A percentile compares a stretch with the other conserved stretches of the same genome.
phyloP scores from a whole-genome alignment of 768 basidiomycete genomes.

The Cystobasidium tubakii region DNA sequence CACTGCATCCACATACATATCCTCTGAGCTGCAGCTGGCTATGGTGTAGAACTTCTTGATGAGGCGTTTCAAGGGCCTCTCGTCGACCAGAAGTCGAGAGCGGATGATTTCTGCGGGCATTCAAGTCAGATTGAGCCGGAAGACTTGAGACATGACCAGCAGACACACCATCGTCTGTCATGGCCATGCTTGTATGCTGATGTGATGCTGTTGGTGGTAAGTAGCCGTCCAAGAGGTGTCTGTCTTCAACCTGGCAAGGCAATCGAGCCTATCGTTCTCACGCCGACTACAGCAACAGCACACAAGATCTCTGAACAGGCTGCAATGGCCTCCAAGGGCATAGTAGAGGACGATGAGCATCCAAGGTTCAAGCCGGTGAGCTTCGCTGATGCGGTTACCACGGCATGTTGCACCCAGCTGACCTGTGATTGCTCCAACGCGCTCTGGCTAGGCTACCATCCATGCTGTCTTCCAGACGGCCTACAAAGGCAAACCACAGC shows the following conservation, averaged over 20 bases:
- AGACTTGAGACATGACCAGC: no score
- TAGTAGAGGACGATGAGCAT: neutral
- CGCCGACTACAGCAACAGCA: neutral
- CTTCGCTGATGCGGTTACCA: no score
- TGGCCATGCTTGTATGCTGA: neutral
- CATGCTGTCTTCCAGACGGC: slow-evolving; percentile 19
- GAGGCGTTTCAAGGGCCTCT: slow-evolving; percentile 28
- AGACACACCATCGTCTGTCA: slow-evolving; percentile 35
- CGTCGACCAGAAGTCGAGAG: slow-evolving; percentile 33
- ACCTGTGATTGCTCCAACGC: neutral
- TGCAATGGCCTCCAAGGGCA: neutral
- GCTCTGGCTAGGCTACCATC: slow-evolving; percentile 8
- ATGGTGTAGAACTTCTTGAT: slow-evolving; percentile 36
- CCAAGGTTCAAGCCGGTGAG: slow-evolving; percentile 13
- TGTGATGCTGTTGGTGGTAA: no score
- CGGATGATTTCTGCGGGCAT: slow-evolving; percentile 27
- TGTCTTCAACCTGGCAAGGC: no score
- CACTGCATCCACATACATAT: slow-evolving; percentile 1
- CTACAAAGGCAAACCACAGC: slow-evolving; percentile 15
- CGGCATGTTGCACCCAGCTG: neutral
- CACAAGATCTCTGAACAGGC: neutral
- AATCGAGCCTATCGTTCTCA: neutral
- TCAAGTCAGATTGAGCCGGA: neutral
- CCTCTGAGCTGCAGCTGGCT: neutral
- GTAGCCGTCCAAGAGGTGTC: no score